Base-by-base conservation (phyloP, 805 yeast species). In the Blastobotrys chiropterorum region DNA sequence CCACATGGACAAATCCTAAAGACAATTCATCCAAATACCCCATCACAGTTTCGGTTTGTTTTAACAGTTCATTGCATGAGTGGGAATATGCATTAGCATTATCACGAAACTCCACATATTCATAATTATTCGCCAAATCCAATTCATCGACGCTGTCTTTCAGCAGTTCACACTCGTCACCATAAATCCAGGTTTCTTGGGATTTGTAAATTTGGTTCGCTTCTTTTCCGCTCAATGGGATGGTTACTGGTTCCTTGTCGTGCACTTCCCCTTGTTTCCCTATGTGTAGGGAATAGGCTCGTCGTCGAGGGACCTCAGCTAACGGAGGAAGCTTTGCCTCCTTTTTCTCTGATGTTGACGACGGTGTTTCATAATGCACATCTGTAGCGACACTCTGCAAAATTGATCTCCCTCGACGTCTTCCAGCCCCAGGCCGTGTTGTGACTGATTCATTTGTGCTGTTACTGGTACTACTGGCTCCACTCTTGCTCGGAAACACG, bases 1-100 rank as follows among this genome's bases (percentile, higher is more conserved):
- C 75, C 4, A 89, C 86, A 13, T 77, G 72, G 48, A 78, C 77
- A 57, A 86, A 79, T 21, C 80, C 77, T 1, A 62, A 53, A 2
- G 80, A 69, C 43, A 88, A 70, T 1, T 71, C 66, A 20, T 75
- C 71, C 48, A 86, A 69, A 15, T 75, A 71, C 2, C 60, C 62
- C 19, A 79, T 66, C 3, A 86, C 69, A 0, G 59, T 50, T 13
- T 70, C 68, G 0, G 87, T 75, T 22, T 79, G 78, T 0, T 58
- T 55, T 1, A 79, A 61, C 45, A 86, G 76, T 45, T 66, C 49
- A 17, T 39, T 45, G 31, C 68, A 65, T 2, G 56, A 30, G 13
- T 47, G 49, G 3, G 58, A 47, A 72, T 69, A 45, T 11, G 57
- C 58, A 2, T 61, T 50, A 19, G 74, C 68, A 2, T 66, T 54